Base-by-base conservation (phyloP, 768 basidiomycete genomes). In the Suillus spraguei region DNA sequence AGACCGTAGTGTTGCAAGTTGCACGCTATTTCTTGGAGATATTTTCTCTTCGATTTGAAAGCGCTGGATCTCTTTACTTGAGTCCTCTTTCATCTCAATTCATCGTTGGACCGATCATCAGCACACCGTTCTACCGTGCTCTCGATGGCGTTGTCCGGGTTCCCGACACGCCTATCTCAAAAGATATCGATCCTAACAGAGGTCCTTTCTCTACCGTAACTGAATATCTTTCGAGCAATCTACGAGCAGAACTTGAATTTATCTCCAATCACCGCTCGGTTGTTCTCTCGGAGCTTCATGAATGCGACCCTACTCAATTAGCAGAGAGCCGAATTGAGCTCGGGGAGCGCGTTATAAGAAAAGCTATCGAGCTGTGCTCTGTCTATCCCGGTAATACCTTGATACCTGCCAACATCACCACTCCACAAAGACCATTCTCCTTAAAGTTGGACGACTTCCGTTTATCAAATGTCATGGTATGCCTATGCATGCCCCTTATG, bases 241-340 rank as follows among this genome's bases (percentile, higher is more conserved):
- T 22, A 47, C n/a, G 22, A 5, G n/a, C 11, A 47, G 46, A 47
- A 47, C n/a, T 47, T 22, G 46, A 47, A 47, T 47, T 47, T 22
- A 47, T 22, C 11, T 11, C n/a, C 11, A 11, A 47, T 17, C n/a
- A n/a, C n/a, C 46, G 46, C 13, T 47, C n/a, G 10, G 9, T 44
- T 9, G 20, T 44, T 44, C 42, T 44, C 2, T 22, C 46, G 11
- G 22, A 47, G 11, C 47, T 47, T 10, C 10, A 24, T 4, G 47
- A 22, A 22, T 47, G 22, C 4, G 22, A 47, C 22, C 11, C 11
- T 22, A 44, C 47, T 28, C 14, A 60, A 32, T 10, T 1, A n/a
- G 39, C 60, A 46, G 44, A 39, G n/a, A 60, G 60, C 36, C 44
- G 60, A 22, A 44, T 60, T 53, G 60, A 60, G 35, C 44, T 60